These are phyloP conservation scores for Komagataella pastoris DNA, from an alignment of 805 yeast genomes.

Conservation along the genomic window DNA sequence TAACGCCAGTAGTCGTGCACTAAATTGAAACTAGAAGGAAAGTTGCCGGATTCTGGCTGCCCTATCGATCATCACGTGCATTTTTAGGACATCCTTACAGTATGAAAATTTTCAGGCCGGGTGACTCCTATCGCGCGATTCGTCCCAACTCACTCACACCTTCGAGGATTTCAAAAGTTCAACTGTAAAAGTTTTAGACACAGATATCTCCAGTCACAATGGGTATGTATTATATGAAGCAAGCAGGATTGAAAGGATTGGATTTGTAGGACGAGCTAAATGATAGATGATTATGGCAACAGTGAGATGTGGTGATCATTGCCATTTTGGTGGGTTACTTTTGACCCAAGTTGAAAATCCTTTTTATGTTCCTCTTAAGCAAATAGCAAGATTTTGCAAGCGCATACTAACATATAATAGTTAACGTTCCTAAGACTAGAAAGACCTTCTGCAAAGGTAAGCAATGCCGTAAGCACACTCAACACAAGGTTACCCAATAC, in stretches of 20 bases:
- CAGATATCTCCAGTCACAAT: background rate
- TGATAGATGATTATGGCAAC: background rate
- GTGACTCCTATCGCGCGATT: background rate
- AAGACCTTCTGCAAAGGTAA: slow-evolving; percentile 99
- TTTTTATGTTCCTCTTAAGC: background rate
- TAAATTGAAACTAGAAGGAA: background rate
- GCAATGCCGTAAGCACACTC: slow-evolving; percentile 98
- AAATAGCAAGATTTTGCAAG: background rate
- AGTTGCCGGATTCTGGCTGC: background rate
- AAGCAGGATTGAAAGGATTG: background rate
- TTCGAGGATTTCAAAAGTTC: background rate
- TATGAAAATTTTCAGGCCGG: background rate
- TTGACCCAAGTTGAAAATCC: background rate
- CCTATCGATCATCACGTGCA: background rate
- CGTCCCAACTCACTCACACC: background rate
- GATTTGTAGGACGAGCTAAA: background rate
- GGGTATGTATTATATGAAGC: background rate
- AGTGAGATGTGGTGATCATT: background rate
- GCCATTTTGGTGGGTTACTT: background rate
- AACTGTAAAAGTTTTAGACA: background rate
- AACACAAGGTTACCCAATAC: slow-evolving; percentile 99
- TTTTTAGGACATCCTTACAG: background rate
- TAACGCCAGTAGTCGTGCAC: background rate
- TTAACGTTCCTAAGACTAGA: slow-evolving; percentile 99
- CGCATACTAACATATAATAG: slow-evolving; percentile 22